These are phyloP conservation scores for Podaxis rugospora DNA, from an alignment of 768 basidiomycete species.

Conservation along the genomic window DNA sequence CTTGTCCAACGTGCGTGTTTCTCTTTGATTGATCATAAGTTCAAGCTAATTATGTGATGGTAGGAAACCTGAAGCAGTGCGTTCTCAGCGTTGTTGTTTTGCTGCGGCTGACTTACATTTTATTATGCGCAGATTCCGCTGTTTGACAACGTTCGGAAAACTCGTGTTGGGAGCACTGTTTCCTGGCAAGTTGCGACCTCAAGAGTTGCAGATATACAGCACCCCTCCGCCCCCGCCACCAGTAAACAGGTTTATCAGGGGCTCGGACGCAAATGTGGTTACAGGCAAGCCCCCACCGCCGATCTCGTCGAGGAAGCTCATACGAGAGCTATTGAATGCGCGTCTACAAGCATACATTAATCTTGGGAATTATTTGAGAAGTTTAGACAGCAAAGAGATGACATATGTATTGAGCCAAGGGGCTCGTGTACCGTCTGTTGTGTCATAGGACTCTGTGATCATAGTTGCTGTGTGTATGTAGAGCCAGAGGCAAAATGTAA, in stretches of 20 bases:
- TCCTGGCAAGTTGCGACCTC: conserved; percentile 17
- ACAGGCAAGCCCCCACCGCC: conserved; percentile 15
- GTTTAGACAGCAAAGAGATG: conserved; percentile 13
- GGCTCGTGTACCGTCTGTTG: conserved; percentile 14
- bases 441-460: not conserved
- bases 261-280: conserved; percentile 12
- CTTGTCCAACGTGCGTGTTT: conserved; percentile 26
- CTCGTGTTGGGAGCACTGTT: conserved; percentile 31
- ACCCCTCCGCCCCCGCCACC: conserved; percentile 35
- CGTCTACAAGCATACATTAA: conserved; percentile 22
- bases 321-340: conserved; percentile 28
- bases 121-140: conserved; percentile 23
- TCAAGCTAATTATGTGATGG: not conserved
- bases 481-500: not conserved
- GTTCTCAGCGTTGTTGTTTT: conserved; percentile 2
- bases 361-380: conserved; percentile 19
- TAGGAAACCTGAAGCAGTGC: conserved; percentile 33
- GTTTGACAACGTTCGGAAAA: conserved; percentile 33
- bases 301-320: conserved; percentile 22
- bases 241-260: conserved; percentile 37
- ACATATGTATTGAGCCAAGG: conserved; percentile 19
- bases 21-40: not conserved
- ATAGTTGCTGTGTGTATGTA: not conserved
- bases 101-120: not conserved
- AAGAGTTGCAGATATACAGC: conserved; percentile 30